Evolutionary conservation across 2,329 filamentous ascomycete species (phyloP).

Genomic region (Talaromyces sp.): DNA sequence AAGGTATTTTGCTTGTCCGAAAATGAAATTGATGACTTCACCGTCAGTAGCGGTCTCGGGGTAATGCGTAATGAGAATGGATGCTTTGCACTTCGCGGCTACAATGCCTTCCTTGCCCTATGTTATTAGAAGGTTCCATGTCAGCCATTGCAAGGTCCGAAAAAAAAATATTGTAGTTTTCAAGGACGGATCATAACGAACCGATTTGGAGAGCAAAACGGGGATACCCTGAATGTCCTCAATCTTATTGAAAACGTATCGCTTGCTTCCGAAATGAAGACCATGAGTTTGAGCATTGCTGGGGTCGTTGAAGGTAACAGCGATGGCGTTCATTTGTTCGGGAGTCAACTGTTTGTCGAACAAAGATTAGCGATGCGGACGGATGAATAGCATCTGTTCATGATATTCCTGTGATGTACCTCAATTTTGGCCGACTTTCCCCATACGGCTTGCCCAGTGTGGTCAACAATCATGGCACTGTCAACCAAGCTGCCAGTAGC

Average conservation of each 20-base stretch:
- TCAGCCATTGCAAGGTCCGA: not conserved
- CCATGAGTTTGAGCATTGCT: not conserved
- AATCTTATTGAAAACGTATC: slow-evolving; percentile 57
- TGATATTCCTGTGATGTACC: slow-evolving; percentile 49
- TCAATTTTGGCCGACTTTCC: slow-evolving; percentile 67
- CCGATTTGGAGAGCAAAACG: slow-evolving; percentile 10
- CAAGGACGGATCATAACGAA: not conserved
- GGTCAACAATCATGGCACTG: slow-evolving; percentile 80
- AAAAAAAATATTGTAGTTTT: not conserved
- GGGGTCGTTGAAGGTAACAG: slow-evolving; percentile 50
- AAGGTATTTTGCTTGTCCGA: slow-evolving; percentile 80
- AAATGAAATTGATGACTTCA: slow-evolving; percentile 73
- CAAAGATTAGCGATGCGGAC: not conserved
- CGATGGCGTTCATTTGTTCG: slow-evolving; percentile 55
- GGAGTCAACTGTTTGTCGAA: slow-evolving; percentile 41
- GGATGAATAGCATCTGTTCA: not conserved
- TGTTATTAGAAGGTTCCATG: too few relatives aligned
- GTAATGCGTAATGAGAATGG: slow-evolving; percentile 86
- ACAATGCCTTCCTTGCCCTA: slow-evolving; percentile 77
- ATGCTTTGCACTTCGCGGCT: slow-evolving; percentile 81
- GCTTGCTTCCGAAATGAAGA: slow-evolving; percentile 29
- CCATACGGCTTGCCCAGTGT: slow-evolving; percentile 76
- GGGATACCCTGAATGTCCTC: slow-evolving; percentile 15
- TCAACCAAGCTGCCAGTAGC: slow-evolving; percentile 75
- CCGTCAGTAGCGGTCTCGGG: slow-evolving; percentile 68